These are phyloP conservation scores for Periconia digitata DNA, from an alignment of 2,329 filamentous ascomycete genomes.

Conservation along the genomic window DNA sequence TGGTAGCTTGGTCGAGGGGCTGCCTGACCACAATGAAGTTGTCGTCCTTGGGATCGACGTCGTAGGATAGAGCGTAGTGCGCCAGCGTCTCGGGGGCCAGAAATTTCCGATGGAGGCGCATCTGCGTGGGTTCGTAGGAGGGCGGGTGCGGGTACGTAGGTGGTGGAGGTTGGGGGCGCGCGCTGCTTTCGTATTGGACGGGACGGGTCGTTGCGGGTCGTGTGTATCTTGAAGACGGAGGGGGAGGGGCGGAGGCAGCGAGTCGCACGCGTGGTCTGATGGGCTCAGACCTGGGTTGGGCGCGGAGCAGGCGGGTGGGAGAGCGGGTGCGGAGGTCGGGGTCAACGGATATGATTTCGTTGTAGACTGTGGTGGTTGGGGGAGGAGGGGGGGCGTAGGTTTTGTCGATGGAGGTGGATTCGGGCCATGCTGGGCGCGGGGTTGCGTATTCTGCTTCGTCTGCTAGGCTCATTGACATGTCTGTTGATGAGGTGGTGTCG, in stretches of 20 bases:
- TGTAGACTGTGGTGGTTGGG: not conserved
- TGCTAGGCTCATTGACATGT: constrained; percentile 15
- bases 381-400: not conserved
- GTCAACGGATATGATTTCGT: not conserved
- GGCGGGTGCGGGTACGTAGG: not conserved
- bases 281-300: no score
- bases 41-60: constrained; percentile 11
- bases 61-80: constrained; percentile 11
- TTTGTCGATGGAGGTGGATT: not conserved
- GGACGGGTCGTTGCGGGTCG: no score
- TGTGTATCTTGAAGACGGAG: no score
- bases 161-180: not conserved
- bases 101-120: constrained; percentile 11
- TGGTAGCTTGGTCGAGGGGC: constrained; percentile 1
- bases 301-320: no score
- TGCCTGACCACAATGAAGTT: constrained; percentile 12
- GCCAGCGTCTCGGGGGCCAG: constrained; percentile 14
- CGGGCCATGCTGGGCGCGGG: constrained; percentile 11
- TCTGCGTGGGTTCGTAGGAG: constrained; percentile 6
- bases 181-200: not conserved
- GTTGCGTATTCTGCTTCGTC: constrained; percentile 28
- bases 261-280: no score
- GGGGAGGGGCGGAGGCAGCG: no score
- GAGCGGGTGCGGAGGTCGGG: no score
- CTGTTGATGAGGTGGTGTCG: constrained; percentile 10